Evolutionary conservation across 1,284 basidiomycete species (phyloP).

Genomic region (Schizopora paradoxa): DNA sequence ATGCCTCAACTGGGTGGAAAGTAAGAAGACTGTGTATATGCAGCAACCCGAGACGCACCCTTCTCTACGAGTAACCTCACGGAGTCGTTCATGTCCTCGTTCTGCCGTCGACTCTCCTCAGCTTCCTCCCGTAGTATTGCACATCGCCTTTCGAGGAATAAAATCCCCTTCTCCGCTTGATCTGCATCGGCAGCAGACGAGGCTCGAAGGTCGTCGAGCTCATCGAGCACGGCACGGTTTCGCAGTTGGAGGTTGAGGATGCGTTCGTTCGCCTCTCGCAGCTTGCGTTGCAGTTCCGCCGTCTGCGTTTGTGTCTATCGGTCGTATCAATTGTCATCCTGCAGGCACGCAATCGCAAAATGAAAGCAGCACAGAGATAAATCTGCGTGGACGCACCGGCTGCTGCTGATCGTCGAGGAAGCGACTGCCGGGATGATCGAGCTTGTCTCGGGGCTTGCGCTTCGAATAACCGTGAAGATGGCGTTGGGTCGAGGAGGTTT

Average conservation of each 20-base stretch:
- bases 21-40: conserved; percentile 11
- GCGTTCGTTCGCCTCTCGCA: conserved; percentile 37
- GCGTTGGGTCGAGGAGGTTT: not conserved
- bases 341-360: not conserved
- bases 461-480: not conserved
- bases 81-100: conserved; percentile 48
- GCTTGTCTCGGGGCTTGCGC: not conserved
- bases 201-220: conserved; percentile 41
- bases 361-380: conserved; percentile 1
- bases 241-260: conserved; percentile 45
- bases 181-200: conserved; percentile 40
- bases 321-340: not conserved
- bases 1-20: conserved; percentile 42
- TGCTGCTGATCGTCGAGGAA: not conserved
- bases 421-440: not conserved
- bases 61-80: conserved; percentile 50
- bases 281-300: conserved; percentile 34
- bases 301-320: conserved; percentile 29
- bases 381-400: not conserved
- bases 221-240: conserved; percentile 45
- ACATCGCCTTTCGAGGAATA: conserved; percentile 35
- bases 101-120: conserved; percentile 39
- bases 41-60: conserved; percentile 36
- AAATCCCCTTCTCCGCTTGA: conserved; percentile 30
- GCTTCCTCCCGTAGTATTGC: conserved; percentile 31